Base-by-base conservation (phyloP, 202 grass and related monocot species). In the Brachypodium distachyon region DNA sequence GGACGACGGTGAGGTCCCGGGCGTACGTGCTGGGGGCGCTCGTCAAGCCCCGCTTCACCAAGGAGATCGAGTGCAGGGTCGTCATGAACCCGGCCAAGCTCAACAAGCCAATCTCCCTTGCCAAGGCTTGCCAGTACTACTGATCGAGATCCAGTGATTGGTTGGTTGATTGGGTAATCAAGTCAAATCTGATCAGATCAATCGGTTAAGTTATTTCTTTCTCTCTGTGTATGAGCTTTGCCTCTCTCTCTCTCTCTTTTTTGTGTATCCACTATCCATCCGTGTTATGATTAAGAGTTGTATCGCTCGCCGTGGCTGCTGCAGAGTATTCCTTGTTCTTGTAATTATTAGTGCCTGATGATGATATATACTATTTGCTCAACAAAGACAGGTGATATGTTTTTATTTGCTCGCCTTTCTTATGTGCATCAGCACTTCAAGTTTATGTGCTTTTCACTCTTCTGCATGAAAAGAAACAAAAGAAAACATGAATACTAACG, bases 11-110 rank as follows among this genome's bases (percentile, higher is more conserved):
- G 47, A 80, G 72, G 51, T 88, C 95, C 18, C 46, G 37, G 62
- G 95, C 95, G 14, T 98, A 95, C 69, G 91, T 98, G 73, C 73
- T 98, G 36, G 91, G 91, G 8, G 78, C 74, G 53, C 78, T 98
- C 60, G 95, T 98, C 2, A 88, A 90, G 80, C 91, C 95, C 9
- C 79, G 70, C 10, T 98, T 98, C 87, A 83, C 70, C 12, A 77
- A 73, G 7, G 7, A 21, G 22, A 61, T 95, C 11, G 72, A 88
- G 53, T 98, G 95, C 89, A 84, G 48, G 28, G 71, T 98, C 21
- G 23, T 86, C n/a, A 55, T 95, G 82, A 73, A 98, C 49, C 79
- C 77, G 8, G 56, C 23, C 28, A 90, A 90, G 89, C 86, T 90
- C 69, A 87, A 75, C 72, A 85, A 74, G 49, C 83, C 77, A 1